A percentile compares a stretch with the other conserved stretches of the same genome.
Conservation (phyloP, 2,329 filamentous ascomycete genomes). For the Aspergillus hortae region DNA sequence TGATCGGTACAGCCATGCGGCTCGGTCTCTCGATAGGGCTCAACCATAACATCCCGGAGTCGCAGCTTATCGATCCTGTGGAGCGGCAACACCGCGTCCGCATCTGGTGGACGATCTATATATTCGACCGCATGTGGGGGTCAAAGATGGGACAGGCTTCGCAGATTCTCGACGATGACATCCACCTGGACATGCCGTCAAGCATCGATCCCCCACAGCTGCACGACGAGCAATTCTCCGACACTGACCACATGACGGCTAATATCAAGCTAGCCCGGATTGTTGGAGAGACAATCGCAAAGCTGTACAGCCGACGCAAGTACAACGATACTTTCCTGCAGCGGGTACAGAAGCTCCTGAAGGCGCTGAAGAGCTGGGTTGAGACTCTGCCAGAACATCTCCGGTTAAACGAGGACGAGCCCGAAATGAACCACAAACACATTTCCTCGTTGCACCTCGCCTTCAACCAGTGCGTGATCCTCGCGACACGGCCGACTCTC, state of each 20-base stretch:
- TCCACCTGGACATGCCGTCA: conserved; percentile 38
- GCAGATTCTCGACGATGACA: conserved; percentile 49
- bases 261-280: conserved; percentile 38
- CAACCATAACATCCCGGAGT: conserved; percentile 40
- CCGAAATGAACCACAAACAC: conserved; percentile 31
- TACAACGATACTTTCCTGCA: conserved; percentile 38
- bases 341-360: conserved; percentile 38
- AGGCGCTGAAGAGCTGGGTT: conserved; percentile 37
- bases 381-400: conserved; percentile 35
- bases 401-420: conserved; percentile 28
- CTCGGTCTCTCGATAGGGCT: conserved; percentile 42
- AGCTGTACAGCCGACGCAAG: conserved; percentile 33
- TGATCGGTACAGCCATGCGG: conserved; percentile 40
- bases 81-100: conserved; percentile 39
- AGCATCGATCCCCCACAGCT: conserved; percentile 25
- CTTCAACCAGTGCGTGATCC: conserved; percentile 40
- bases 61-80: conserved; percentile 32
- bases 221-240: conserved; percentile 36
- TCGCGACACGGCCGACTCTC: conserved; percentile 38
- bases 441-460: conserved; percentile 34
- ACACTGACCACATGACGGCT: conserved; percentile 34
- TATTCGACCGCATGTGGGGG: conserved; percentile 46
- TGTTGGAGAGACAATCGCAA: conserved; percentile 33
- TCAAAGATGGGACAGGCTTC: conserved; percentile 49
- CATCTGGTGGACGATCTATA: conserved; percentile 40